Evolutionary conservation across 495 filamentous ascomycete species (phyloP), one percentile per base, ranked within the genome.

Genomic region (Podospora comata): DNA sequence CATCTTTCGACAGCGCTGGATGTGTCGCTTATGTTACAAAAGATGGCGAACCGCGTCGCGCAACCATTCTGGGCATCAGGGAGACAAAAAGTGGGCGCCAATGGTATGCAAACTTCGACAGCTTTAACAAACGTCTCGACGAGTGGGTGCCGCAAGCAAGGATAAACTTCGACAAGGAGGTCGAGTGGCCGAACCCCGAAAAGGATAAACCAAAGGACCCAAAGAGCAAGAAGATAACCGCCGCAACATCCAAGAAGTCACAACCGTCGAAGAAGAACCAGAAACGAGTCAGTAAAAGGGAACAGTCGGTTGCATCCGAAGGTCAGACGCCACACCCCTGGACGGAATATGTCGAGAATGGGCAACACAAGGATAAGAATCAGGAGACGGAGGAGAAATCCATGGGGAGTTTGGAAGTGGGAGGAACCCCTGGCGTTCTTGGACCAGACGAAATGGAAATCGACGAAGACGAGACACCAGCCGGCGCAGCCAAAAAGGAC

Each of bases 91-190:
- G 91, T 70, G 88, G 91, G 4, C 88, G 90, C 61, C 89, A 90
- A 65, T 97, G 93, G 75, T 97, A 97, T 76, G 94, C 97, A 72
- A 96, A 99, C 78, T 99, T 98, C 79, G 92, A 97, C 67, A 96
- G 97, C 71, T 99, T 97, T 87, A 99, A 99, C 82, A 99, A 99
- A 76, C 95, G 95, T 82, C 86, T 99, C 19, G 95, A 99, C 79
- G 94, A 99, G 85, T 98, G 96, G 96, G 86, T 98, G 56, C 83
- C 89, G 1, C 86, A 90, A 44, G 82, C 86, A 55, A 86, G 94
- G 13, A 90, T 99, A 70, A 92, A 98, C 75, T 89, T 98, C 60
- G 77, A 78, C 13, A 81, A 83, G 62, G 84, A 86, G 23, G 84
- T 87, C 59, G 84, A 86, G 63, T 86, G 84, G 84, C 85, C 84